A percentile compares a stretch with the other conserved stretches of the same genome.
Conservation (phyloP, 306 rosid species). For the Elaeagnus macrophylla region DNA sequence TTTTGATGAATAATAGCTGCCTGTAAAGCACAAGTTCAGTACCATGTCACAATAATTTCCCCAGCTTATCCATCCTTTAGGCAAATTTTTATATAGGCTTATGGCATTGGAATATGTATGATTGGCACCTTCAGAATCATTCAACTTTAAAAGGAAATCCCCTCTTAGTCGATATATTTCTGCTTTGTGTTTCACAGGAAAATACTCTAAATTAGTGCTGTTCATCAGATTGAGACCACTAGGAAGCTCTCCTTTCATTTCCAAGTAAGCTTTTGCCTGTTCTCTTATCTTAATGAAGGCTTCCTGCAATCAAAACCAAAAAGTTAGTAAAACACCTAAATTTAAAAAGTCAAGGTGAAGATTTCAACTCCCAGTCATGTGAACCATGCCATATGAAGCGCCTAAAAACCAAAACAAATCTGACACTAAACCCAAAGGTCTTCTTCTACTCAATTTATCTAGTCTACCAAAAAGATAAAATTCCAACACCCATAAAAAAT, state of each 20-base stretch:
- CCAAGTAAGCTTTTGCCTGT: conserved; percentile 89
- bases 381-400: no score
- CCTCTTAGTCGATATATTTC: conserved; percentile 89
- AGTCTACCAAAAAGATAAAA: no score
- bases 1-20: conserved; percentile 14
- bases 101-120: conserved; percentile 74
- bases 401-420: no score
- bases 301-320: conserved; percentile 56
- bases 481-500: no score
- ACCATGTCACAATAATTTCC: conserved; percentile 98
- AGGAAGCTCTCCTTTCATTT: conserved; percentile 80
- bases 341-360: neutral
- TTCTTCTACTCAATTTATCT: no score
- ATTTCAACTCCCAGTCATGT: no score
- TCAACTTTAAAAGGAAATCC: conserved; percentile 73
- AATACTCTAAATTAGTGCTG: conserved; percentile 89
- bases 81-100: conserved; percentile 76
- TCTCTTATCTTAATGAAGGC: conserved; percentile 96
- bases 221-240: conserved; percentile 77
- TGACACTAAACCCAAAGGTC: no score
- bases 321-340: conserved; percentile 21
- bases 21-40: conserved; percentile 19
- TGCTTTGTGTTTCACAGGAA: conserved; percentile 87
- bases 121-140: conserved; percentile 77
- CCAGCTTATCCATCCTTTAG: conserved; percentile 99